Evolutionary conservation across 2,329 filamentous ascomycete species (phyloP).

Genomic region (Coleophoma eucalyptorum): DNA sequence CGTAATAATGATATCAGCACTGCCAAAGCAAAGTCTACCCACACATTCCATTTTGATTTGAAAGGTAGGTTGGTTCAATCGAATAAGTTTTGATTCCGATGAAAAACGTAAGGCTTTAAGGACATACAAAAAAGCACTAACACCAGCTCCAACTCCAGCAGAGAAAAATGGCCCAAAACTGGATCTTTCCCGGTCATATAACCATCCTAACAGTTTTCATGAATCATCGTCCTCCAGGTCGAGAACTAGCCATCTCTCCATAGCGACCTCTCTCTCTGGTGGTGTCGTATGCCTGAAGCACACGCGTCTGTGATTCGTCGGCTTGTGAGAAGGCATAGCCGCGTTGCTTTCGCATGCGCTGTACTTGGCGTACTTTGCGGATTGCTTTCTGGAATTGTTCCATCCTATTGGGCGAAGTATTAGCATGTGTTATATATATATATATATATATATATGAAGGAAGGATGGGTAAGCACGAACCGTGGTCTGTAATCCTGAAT

Average conservation of each 20-base stretch:
- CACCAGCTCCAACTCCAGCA: too few species aligned
- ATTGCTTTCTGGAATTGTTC: constrained; percentile 99
- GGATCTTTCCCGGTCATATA: too few species aligned
- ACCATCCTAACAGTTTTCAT: too few species aligned
- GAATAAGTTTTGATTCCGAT: too few species aligned
- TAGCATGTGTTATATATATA: constrained; percentile 7
- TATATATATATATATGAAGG: not conserved
- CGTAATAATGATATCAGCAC: too few species aligned
- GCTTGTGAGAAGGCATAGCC: constrained; percentile 98
- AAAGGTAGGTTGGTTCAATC: too few species aligned
- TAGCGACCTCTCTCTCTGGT: constrained; percentile 87
- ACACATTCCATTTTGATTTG: too few species aligned
- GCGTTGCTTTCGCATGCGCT: constrained; percentile 98
- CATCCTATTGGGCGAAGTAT: constrained; percentile 60
- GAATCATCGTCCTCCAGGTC: constrained; percentile 9
- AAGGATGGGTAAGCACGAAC: constrained; percentile 43
- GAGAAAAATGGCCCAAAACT: too few species aligned
- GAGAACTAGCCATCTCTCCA: constrained; percentile 74
- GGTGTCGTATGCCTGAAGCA: constrained; percentile 96
- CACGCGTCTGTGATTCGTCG: constrained; percentile 90
- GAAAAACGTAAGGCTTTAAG: too few species aligned
- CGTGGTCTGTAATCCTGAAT: constrained; percentile 97
- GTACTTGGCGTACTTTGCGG: constrained; percentile 94
- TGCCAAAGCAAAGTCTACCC: too few species aligned
- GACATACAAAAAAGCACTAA: too few species aligned